Percentiles rank a stretch among this genome's conserved stretches.
Conservation (phyloP, 148 eudicot species). For the Camellia japonica region DNA sequence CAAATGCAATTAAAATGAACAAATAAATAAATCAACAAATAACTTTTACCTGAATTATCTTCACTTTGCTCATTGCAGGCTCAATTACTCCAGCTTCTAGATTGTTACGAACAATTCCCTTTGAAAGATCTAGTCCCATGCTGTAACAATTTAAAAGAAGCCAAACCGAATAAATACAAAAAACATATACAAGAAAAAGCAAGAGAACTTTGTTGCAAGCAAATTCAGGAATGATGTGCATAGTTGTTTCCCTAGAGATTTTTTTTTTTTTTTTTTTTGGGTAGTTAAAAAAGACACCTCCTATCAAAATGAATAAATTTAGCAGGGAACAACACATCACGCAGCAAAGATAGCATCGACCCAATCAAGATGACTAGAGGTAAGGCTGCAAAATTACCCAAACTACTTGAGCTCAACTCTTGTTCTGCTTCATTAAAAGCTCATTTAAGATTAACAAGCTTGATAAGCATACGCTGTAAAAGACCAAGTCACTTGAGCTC, state of each 20-base stretch:
- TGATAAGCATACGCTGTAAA: too few species aligned
- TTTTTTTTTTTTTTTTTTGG: too few species aligned
- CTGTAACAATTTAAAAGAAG: constrained; percentile 33
- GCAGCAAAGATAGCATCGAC: too few species aligned
- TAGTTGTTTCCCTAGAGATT: neutral
- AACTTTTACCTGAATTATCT: constrained; percentile 78
- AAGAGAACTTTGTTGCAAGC: neutral
- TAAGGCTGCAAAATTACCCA: too few species aligned
- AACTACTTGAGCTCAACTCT: too few species aligned
- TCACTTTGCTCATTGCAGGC: constrained; percentile 99
- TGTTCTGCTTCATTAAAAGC: too few species aligned
- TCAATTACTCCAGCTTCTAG: constrained; percentile 97
- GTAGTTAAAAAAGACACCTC: too few species aligned
- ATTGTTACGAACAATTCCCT: constrained; percentile 85
- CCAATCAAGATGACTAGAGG: too few species aligned
- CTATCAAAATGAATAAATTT: too few species aligned
- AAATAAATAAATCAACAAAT: neutral
- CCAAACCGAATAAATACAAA: neutral
- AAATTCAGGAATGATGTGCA: neutral
- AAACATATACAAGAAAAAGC: neutral
- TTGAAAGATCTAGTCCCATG: constrained; percentile 89
- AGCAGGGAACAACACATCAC: too few species aligned
- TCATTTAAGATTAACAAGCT: too few species aligned
- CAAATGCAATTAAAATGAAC: neutral
- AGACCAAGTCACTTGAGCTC: too few species aligned